Conservation (phyloP, 2,329 filamentous ascomycete species). For the Cryphonectria japonica region DNA sequence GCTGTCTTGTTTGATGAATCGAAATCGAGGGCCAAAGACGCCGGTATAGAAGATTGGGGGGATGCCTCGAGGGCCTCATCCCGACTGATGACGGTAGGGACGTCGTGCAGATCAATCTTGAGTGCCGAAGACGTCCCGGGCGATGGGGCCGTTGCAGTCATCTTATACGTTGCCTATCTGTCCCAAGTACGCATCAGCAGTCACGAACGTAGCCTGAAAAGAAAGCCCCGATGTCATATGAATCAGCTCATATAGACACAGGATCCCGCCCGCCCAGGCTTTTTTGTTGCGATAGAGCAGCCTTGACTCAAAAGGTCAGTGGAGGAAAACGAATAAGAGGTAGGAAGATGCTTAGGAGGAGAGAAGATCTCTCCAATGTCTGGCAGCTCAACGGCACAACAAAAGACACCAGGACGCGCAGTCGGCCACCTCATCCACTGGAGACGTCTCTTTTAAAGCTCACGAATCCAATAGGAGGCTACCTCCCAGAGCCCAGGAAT, state of each 20-base stretch:
- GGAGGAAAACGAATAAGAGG: background rate
- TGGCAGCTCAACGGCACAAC: conserved; percentile 12
- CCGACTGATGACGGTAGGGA: background rate
- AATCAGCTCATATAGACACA: background rate
- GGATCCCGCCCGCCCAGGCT: conserved; percentile 20
- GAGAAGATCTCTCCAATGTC: background rate
- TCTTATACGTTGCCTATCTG: background rate
- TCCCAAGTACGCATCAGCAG: background rate
- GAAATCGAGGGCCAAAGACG: conserved; percentile 12
- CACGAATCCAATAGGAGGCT: background rate
- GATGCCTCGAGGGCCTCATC: background rate
- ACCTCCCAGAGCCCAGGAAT: conserved; percentile 13
- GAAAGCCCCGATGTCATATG: conserved; percentile 8
- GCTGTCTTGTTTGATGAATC: background rate
- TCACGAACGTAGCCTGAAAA: too few species aligned
- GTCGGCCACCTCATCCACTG: conserved; percentile 9
- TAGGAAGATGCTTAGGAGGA: background rate
- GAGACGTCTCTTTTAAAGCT: conserved; percentile 7
- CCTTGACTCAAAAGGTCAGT: conserved; percentile 16
- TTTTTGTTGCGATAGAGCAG: conserved; percentile 12
- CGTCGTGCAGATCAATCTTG: conserved; percentile 1
- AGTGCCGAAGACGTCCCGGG: background rate
- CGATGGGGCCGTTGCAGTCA: background rate
- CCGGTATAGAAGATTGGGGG: background rate
- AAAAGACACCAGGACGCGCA: conserved; percentile 14